phyloP scores from a whole-genome alignment of 345 rosid species.

The Barbarea vulgaris region DNA sequence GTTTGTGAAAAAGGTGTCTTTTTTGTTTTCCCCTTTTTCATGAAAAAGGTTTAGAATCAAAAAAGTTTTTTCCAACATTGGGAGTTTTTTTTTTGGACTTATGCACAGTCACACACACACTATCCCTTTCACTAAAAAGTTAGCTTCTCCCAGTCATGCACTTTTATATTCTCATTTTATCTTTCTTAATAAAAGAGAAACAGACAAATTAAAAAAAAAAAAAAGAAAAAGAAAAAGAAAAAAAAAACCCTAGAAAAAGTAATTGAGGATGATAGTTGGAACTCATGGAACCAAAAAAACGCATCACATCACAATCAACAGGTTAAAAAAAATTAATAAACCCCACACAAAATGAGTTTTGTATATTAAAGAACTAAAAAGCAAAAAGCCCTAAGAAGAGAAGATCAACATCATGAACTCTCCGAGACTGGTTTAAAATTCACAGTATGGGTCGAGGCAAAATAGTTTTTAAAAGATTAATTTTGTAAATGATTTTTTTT shows the following conservation, averaged over 20 bases:
- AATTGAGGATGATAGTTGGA: constrained; percentile 8
- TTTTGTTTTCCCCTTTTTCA: background rate
- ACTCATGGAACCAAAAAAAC: constrained; percentile 5
- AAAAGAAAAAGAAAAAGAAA: no score
- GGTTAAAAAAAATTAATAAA: background rate
- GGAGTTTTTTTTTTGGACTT: background rate
- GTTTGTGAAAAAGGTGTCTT: background rate
- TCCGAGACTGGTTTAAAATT: background rate
- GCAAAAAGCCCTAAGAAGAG: background rate
- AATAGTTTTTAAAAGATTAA: background rate
- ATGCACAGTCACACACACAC: background rate
- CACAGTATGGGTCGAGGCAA: background rate
- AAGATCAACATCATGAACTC: constrained; percentile 9
- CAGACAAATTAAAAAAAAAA: background rate
- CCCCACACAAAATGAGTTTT: background rate
- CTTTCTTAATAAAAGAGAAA: background rate
- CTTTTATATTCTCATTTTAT: background rate
- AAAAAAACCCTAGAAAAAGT: background rate
- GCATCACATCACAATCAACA: background rate
- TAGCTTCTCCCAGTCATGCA: constrained; percentile 22
- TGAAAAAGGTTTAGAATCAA: background rate
- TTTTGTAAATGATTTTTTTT: background rate
- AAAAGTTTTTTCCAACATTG: background rate
- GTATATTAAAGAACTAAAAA: background rate
- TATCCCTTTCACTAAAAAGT: background rate